These are phyloP conservation scores for Myochromella boudieri DNA, from an alignment of 768 basidiomycete genomes.

Conservation along the genomic window DNA sequence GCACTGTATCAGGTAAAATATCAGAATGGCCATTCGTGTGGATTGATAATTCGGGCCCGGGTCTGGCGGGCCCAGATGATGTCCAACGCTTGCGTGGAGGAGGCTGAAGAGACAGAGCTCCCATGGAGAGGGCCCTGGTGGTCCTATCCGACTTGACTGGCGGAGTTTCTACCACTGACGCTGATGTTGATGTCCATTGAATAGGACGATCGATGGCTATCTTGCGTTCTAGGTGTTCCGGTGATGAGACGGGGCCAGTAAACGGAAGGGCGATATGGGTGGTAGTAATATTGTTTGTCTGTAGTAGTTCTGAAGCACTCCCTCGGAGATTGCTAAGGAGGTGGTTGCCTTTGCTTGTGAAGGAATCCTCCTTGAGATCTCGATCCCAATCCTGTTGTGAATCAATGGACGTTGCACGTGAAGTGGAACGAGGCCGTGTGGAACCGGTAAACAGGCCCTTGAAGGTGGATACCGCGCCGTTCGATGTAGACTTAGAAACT, in stretches of 20 bases:
- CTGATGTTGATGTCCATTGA: slow-evolving; percentile 20
- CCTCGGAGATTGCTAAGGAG: slow-evolving; percentile 52
- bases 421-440: slow-evolving; percentile 55
- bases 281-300: slow-evolving; percentile 21
- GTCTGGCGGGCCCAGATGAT: slow-evolving; percentile 26
- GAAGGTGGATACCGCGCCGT: slow-evolving; percentile 52
- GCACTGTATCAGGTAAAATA: slow-evolving; percentile 14
- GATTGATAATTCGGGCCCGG: slow-evolving; percentile 15
- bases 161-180: slow-evolving; percentile 4
- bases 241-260: slow-evolving; percentile 23
- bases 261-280: slow-evolving; percentile 34
- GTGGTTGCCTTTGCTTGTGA: slow-evolving; percentile 53
- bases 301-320: slow-evolving; percentile 31
- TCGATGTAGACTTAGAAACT: slow-evolving; percentile 34
- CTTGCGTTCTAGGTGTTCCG: slow-evolving; percentile 38
- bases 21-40: slow-evolving; percentile 13
- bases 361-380: slow-evolving; percentile 49
- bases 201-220: slow-evolving; percentile 19
- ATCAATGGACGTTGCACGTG: slow-evolving; percentile 47
- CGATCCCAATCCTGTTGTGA: slow-evolving; percentile 31
- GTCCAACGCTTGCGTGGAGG: slow-evolving; percentile 52
- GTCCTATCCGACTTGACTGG: slow-evolving; percentile 21
- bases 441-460: slow-evolving; percentile 55
- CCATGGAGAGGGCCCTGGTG: slow-evolving; percentile 32
- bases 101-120: slow-evolving; percentile 42